Evolutionary conservation across 495 filamentous ascomycete species (phyloP), one percentile per base, ranked within the genome.

Genomic region (Cercophora scortea): DNA sequence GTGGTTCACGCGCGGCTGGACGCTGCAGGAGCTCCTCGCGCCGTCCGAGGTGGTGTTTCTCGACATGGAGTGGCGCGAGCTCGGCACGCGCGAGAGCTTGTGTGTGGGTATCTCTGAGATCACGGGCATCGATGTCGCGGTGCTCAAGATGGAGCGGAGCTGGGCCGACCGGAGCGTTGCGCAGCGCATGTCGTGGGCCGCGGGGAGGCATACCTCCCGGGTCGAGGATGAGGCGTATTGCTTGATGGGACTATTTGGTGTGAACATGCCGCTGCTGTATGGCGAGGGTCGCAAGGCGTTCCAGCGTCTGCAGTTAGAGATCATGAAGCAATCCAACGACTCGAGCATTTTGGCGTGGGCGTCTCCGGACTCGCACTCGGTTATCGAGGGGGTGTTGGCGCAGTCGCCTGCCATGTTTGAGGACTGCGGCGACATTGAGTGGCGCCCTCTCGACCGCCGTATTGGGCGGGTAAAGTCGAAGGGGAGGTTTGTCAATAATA

Each of bases 1-100:
- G 8, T 75, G 73, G 71, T 71, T 74, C 32, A 57, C 47, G 3
- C 51, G 72, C 36, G 71, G 71, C 11, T 76, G 71, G 66, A 74
- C 72, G 5, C 50, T 74, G 15, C 68, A 73, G 50, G 70, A 73
- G 52, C 58, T 74, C 6, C 55, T 75, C 12, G 67, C 70, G 0
- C 66, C 71, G 1, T 19, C 19, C 6, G 35, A 53, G 11, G 49
- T 75, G 1, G 36, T 46, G 0, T 73, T 76, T 41, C 69, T 53
- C 53, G 54, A 64, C 25, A 19, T 18, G 1, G 33, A 56, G 10
- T 73, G 67, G 71, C 34, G 42, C 1, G 42, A 49, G 9, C 45
- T 68, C 12, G 66, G 68, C 2, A 50, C 42, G 6, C 64, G 56
- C 40, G 32, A 34, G 4, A 40, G 33, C 15, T 44, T 68, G 10